Percentiles rank a stretch among this genome's conserved stretches.
phyloP scores from a whole-genome alignment of 2,329 filamentous ascomycete genomes.

The Pseudogymnoascus sp. region DNA sequence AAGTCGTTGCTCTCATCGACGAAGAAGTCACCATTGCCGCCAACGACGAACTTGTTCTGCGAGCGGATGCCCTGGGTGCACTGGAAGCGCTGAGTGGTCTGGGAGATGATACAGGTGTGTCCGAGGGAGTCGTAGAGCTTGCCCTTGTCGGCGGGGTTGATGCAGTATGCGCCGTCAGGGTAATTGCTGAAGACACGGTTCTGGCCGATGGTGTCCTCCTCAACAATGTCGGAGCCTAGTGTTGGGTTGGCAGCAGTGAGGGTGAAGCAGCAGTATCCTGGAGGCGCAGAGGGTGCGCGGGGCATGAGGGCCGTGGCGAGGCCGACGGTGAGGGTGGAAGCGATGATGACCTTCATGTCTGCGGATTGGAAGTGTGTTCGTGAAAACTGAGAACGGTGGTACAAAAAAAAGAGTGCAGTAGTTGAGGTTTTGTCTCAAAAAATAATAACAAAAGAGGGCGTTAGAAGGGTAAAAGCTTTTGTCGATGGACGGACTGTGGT shows the following conservation, averaged over 20 bases:
- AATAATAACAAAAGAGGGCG: not conserved
- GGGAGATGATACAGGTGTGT: slow-evolving; percentile 22
- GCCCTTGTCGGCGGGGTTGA: slow-evolving; percentile 14
- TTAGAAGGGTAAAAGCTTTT: not conserved
- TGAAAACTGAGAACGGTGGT: not conserved
- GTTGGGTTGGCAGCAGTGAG: slow-evolving; percentile 19
- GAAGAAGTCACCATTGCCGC: slow-evolving; percentile 18
- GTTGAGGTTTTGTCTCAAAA: not conserved
- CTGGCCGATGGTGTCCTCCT: slow-evolving; percentile 21
- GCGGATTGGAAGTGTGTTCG: not conserved
- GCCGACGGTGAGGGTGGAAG: slow-evolving; percentile 12
- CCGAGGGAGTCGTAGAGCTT: slow-evolving; percentile 18
- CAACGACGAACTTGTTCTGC: slow-evolving; percentile 18
- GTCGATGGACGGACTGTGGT: slow-evolving; percentile 6
- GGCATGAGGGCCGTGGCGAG: slow-evolving; percentile 17
- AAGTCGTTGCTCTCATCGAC: slow-evolving; percentile 18
- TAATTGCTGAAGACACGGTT: slow-evolving; percentile 21
- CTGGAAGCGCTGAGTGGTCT: slow-evolving; percentile 21
- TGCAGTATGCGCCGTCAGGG: slow-evolving; percentile 19
- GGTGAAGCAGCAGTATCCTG: slow-evolving; percentile 21
- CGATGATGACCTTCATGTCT: slow-evolving; percentile 8
- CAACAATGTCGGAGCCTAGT: slow-evolving; percentile 15
- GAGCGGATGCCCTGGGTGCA: slow-evolving; percentile 17
- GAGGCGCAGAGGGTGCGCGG: slow-evolving; percentile 14
- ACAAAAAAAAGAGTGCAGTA: not conserved